A percentile compares a stretch with the other conserved stretches of the same genome.
phyloP scores from a whole-genome alignment of 371 early-diverging fungal species.

The Umbelopsis sp. region DNA sequence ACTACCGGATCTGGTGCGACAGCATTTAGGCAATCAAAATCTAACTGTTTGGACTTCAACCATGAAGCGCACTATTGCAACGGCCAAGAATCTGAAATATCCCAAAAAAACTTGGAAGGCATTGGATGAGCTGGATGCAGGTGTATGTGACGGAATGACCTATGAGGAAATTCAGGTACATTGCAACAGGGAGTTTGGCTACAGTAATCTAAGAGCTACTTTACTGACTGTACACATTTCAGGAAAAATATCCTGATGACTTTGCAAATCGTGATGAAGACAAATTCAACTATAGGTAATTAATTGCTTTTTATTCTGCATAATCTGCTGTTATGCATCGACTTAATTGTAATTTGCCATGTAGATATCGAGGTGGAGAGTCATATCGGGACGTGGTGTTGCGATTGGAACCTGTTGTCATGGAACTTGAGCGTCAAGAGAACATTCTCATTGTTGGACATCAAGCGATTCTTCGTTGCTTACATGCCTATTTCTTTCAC shows the following conservation, averaged over 20 bases:
- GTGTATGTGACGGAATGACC: constrained; percentile 97
- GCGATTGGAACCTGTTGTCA: constrained; percentile 79
- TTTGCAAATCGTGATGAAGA: constrained; percentile 92
- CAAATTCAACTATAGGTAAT: constrained; percentile 93
- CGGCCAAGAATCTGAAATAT: constrained; percentile 77
- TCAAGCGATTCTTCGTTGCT: constrained; percentile 92
- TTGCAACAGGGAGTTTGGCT: not conserved
- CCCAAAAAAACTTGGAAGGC: constrained; percentile 94
- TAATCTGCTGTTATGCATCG: not conserved
- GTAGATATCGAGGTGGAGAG: constrained; percentile 23
- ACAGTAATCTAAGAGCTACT: not conserved
- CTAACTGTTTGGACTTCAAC: constrained; percentile 97
- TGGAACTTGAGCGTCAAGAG: constrained; percentile 97
- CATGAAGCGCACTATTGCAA: constrained; percentile 89
- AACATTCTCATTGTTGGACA: constrained; percentile 96
- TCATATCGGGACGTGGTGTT: constrained; percentile 80
- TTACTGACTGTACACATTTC: not conserved
- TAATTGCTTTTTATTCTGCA: constrained; percentile 64
- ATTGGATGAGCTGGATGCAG: constrained; percentile 96
- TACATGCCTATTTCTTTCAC: constrained; percentile 94
- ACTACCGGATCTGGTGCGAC: constrained; percentile 81
- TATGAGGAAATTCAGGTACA: constrained; percentile 94
- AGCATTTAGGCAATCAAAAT: constrained; percentile 69
- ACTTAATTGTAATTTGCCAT: not conserved
- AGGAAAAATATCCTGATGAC: constrained; percentile 82